These are phyloP conservation scores for Agaricus sinodeliciosus DNA, from an alignment of 768 basidiomycete species.

Conservation along the genomic window DNA sequence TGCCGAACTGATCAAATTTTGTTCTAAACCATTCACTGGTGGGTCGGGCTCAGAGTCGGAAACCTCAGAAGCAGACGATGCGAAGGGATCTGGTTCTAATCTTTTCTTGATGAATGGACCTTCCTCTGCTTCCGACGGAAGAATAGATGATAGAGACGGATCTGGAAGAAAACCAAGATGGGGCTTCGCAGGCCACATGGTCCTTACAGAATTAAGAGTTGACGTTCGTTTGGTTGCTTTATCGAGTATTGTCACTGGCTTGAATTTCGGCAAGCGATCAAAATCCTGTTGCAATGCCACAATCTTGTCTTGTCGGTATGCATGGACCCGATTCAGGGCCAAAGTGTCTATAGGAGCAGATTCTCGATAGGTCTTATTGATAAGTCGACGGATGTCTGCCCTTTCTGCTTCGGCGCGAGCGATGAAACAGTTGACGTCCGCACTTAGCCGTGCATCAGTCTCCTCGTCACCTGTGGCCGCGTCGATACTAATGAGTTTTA, in stretches of 20 bases:
- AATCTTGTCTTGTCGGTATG: conserved; percentile 86
- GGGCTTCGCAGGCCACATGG: conserved; percentile 64
- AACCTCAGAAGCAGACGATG: conserved; percentile 66
- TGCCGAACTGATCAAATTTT: not conserved
- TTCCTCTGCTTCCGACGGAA: conserved; percentile 69
- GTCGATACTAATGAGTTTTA: conserved; percentile 71
- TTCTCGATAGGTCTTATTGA: conserved; percentile 77
- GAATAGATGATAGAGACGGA: conserved; percentile 54
- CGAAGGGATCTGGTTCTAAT: conserved; percentile 46
- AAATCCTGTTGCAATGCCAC: conserved; percentile 97
- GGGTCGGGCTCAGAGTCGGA: conserved; percentile 52
- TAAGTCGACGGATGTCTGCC: conserved; percentile 62
- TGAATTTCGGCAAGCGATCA: conserved; percentile 73
- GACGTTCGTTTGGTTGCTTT: conserved; percentile 49
- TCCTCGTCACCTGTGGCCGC: conserved; percentile 76
- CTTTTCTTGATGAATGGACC: conserved; percentile 38
- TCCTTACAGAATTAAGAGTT: conserved; percentile 62
- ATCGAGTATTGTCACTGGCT: conserved; percentile 41
- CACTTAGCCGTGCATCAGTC: conserved; percentile 52
- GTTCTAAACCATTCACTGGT: not conserved
- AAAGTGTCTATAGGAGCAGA: conserved; percentile 80
- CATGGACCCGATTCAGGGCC: conserved; percentile 79
- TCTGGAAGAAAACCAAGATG: conserved; percentile 47
- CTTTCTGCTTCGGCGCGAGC: conserved; percentile 68
- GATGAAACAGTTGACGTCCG: conserved; percentile 63